A percentile compares a stretch with the other conserved stretches of the same genome.
Conservation (phyloP, 2,329 filamentous ascomycete species). For the Talaromyces islandicus region DNA sequence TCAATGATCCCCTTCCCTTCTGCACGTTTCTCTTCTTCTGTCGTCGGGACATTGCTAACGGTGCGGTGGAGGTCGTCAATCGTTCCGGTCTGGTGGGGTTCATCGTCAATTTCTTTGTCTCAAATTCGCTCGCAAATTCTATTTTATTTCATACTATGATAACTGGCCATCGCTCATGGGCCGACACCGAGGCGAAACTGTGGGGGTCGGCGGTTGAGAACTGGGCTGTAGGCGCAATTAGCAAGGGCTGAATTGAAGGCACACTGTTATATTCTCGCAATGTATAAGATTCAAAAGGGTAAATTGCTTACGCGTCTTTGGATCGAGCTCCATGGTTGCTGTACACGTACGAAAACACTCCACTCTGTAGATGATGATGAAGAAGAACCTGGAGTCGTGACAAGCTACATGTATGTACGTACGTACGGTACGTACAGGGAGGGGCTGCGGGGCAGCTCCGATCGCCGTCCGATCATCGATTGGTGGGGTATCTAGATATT, state of each 20-base stretch:
- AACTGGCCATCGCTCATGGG: slow-evolving; percentile 82
- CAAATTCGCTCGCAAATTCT: background rate
- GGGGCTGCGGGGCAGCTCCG: background rate
- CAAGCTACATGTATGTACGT: background rate
- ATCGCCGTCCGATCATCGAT: background rate
- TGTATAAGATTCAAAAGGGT: slow-evolving; percentile 8
- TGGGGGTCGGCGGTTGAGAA: slow-evolving; percentile 74
- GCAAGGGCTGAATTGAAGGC: background rate
- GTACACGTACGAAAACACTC: background rate
- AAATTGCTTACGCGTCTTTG: slow-evolving; percentile 57
- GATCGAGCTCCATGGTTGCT: slow-evolving; percentile 63
- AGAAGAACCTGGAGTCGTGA: background rate
- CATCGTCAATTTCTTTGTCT: slow-evolving; percentile 1
- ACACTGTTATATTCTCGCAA: too few relatives aligned
- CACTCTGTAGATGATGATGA: background rate
- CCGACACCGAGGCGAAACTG: slow-evolving; percentile 83
- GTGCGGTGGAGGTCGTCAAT: slow-evolving; percentile 88
- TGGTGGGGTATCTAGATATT: background rate
- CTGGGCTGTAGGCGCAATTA: slow-evolving; percentile 49
- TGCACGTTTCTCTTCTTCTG: slow-evolving; percentile 52
- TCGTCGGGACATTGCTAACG: slow-evolving; percentile 43
- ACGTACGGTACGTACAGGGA: too few relatives aligned
- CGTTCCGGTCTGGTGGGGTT: slow-evolving; percentile 63
- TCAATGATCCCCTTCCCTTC: slow-evolving; percentile 86
- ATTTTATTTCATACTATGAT: slow-evolving; percentile 63